Percentiles rank a stretch among this genome's conserved stretches.
phyloP scores from a whole-genome alignment of 2,329 filamentous ascomycete species.

The Alternaria tenuissima region DNA sequence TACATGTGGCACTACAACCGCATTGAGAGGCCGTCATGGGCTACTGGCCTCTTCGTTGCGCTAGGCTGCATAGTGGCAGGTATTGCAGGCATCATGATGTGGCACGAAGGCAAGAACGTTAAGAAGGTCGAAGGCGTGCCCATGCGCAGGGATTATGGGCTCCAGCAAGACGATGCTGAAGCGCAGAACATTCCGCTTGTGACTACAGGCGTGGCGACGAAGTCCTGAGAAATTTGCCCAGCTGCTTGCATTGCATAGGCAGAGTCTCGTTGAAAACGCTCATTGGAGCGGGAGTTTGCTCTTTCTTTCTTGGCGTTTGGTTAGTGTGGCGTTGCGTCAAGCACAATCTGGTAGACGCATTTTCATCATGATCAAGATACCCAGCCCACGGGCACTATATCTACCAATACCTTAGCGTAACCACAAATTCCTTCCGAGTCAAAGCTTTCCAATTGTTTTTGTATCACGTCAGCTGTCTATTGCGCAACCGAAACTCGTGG shows the following conservation, averaged over 20 bases:
- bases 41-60: constrained; percentile 79
- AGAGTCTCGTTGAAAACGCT: not conserved
- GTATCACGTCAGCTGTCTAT: constrained; percentile 4
- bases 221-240: constrained; percentile 34
- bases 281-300: constrained; percentile 2
- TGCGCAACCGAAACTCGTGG: constrained; percentile 8
- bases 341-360: not conserved
- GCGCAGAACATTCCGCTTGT: constrained; percentile 29
- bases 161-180: constrained; percentile 33
- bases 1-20: constrained; percentile 87
- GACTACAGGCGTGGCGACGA: constrained; percentile 26
- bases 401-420: not conserved
- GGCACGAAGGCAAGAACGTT: constrained; percentile 68
- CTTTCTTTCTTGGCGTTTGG: constrained; percentile 19
- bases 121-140: constrained; percentile 52
- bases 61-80: constrained; percentile 75
- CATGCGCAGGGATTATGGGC: constrained; percentile 35
- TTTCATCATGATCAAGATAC: not conserved
- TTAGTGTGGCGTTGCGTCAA: constrained; percentile 1
- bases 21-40: constrained; percentile 78
- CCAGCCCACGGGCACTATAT: not conserved
- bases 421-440: not conserved
- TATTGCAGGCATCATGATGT: constrained; percentile 73
- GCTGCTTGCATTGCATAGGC: constrained; percentile 11
- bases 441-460: not conserved